Evolutionary conservation across 73 alveolate species (phyloP).

Genomic region (Tetrahymena elliotti): DNA sequence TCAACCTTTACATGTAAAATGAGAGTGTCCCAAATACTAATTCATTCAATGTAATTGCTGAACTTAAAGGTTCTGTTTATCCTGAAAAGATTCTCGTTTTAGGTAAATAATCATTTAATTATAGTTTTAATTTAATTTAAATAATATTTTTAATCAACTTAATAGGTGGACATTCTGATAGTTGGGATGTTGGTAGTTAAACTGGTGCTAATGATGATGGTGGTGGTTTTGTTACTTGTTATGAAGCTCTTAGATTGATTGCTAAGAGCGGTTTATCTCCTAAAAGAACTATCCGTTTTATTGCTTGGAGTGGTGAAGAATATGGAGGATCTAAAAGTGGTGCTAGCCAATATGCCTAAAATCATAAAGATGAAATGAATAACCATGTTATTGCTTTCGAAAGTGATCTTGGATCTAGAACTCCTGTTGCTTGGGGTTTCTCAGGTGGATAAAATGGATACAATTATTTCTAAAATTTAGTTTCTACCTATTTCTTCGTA

Average conservation of each 20-base stretch:
- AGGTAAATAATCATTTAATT: background rate
- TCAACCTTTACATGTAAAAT: slow-evolving; percentile 6
- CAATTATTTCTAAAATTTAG: background rate
- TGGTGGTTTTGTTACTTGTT: slow-evolving; percentile 17
- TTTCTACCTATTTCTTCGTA: background rate
- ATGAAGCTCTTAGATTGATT: slow-evolving; percentile 22
- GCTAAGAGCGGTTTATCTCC: slow-evolving; percentile 6
- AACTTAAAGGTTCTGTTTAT: slow-evolving; percentile 15
- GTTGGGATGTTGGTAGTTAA: slow-evolving; percentile 39
- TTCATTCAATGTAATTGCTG: slow-evolving; percentile 14
- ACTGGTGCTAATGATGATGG: slow-evolving; percentile 49
- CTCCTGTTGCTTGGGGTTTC: slow-evolving; percentile 29
- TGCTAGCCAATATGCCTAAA: slow-evolving; percentile 3
- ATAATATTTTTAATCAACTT: background rate
- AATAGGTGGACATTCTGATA: slow-evolving; percentile 40
- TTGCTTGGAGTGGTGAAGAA: slow-evolving; percentile 56
- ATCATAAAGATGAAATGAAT: slow-evolving; percentile 11
- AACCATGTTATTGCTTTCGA: slow-evolving; percentile 32
- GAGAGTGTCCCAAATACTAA: background rate
- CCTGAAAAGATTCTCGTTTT: slow-evolving; percentile 13
- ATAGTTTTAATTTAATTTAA: background rate
- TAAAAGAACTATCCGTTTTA: slow-evolving; percentile 28
- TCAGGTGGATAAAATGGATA: slow-evolving; percentile 6
- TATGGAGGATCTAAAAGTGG: slow-evolving; percentile 31
- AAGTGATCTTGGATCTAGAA: slow-evolving; percentile 19